phyloP scores from a whole-genome alignment of 495 filamentous ascomycete species.

The Monascus purpureus region DNA sequence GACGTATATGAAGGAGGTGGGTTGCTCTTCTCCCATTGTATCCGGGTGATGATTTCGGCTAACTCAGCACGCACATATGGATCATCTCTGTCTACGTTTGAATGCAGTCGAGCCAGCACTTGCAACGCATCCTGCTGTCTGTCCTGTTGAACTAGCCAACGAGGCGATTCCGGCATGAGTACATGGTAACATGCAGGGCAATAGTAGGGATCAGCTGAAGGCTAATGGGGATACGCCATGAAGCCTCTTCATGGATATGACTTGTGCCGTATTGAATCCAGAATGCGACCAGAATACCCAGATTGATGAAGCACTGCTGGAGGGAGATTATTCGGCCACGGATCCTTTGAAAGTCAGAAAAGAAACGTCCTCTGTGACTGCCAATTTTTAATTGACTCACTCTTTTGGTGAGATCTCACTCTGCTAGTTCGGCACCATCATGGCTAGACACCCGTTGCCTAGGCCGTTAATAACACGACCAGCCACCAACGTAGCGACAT shows the following conservation, averaged over 20 bases:
- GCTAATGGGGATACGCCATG: constrained; percentile 8
- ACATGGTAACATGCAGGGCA: constrained; percentile 9
- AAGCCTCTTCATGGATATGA: constrained; percentile 5
- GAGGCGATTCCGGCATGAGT: constrained; percentile 27
- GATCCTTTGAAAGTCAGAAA: constrained; percentile 2
- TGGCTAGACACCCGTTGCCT: constrained; percentile 12
- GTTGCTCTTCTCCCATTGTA: constrained; percentile 10
- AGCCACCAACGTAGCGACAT: constrained; percentile 7
- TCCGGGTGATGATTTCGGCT: constrained; percentile 9
- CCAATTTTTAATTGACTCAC: constrained; percentile 1
- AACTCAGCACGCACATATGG: constrained; percentile 8
- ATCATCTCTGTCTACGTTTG: constrained; percentile 12
- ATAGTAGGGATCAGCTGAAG: constrained; percentile 12
- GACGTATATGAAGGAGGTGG: constrained; percentile 10
- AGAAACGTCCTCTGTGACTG: not conserved
- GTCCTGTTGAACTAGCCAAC: constrained; percentile 27
- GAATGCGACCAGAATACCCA: constrained; percentile 9
- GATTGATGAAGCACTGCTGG: constrained; percentile 10
- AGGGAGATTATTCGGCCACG: constrained; percentile 7
- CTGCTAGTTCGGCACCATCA: constrained; percentile 14
- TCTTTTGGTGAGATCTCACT: constrained; percentile 13
- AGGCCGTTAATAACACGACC: constrained; percentile 13
- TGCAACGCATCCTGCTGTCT: constrained; percentile 21
- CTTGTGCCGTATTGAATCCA: constrained; percentile 13
- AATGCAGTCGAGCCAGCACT: constrained; percentile 22